These are phyloP conservation scores for Ramaria rubella DNA, from an alignment of 768 basidiomycete species.

Conservation along the genomic window DNA sequence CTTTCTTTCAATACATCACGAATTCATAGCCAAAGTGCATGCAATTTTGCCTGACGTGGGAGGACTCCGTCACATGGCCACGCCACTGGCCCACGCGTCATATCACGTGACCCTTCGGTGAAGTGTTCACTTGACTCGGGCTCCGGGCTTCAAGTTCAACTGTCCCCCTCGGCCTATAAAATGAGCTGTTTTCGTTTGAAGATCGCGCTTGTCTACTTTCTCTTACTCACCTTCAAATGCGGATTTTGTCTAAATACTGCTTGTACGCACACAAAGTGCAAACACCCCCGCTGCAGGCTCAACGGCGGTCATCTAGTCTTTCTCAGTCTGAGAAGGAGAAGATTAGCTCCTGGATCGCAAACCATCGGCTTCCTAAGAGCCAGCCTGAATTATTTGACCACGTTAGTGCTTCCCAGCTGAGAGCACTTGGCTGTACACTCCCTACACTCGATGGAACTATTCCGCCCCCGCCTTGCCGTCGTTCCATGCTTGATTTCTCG, in stretches of 20 bases:
- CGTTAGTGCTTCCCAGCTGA: neutral
- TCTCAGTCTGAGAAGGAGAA: conserved; percentile 1
- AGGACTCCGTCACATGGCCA: too few species aligned
- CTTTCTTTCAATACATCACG: too few species aligned
- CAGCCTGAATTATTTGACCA: conserved; percentile 1
- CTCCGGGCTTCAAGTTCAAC: too few species aligned
- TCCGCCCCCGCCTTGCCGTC: neutral
- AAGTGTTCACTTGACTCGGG: too few species aligned
- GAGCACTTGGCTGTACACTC: neutral
- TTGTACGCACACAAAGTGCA: neutral
- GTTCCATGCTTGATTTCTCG: neutral
- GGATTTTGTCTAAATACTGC: neutral
- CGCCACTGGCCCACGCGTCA: too few species aligned
- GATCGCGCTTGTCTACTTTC: too few species aligned
- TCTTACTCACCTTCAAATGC: too few species aligned
- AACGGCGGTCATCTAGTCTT: conserved; percentile 2
- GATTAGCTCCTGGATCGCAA: neutral
- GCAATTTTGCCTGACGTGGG: too few species aligned
- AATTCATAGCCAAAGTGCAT: too few species aligned
- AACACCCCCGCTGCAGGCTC: neutral
- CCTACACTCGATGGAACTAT: conserved; percentile 5
- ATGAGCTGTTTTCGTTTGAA: too few species aligned
- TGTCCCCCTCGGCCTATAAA: too few species aligned
- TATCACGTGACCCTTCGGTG: too few species aligned
- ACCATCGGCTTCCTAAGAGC: neutral